A percentile compares a stretch with the other conserved stretches of the same genome.
phyloP scores from a whole-genome alignment of 805 yeast genomes.

The Torulaspora maleeae region DNA sequence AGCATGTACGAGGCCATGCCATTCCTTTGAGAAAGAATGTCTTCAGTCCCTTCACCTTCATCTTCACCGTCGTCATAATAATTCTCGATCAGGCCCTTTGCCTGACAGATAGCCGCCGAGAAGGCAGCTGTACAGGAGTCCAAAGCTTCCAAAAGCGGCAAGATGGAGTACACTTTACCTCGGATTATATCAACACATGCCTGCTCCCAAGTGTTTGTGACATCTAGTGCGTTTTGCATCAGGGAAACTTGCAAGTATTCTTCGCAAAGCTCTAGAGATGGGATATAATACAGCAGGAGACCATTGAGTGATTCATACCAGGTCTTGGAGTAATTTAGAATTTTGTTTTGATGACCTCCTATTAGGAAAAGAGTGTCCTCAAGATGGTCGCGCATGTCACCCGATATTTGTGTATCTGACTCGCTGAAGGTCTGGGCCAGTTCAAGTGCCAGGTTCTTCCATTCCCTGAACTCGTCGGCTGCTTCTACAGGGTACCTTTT shows the following conservation, averaged over 20 bases:
- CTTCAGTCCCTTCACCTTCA: conserved; percentile 15
- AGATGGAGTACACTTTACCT: conserved; percentile 51
- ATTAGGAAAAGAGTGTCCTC: conserved; percentile 34
- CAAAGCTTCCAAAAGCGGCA: conserved; percentile 54
- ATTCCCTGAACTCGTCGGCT: conserved; percentile 34
- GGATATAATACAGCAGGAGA: conserved; percentile 57
- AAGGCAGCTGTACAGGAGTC: conserved; percentile 63
- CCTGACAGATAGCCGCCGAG: conserved; percentile 56
- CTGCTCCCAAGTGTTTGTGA: conserved; percentile 47
- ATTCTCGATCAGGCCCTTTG: conserved; percentile 52
- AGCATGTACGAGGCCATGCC: conserved; percentile 44
- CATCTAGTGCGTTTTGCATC: conserved; percentile 36
- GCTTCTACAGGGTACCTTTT: conserved; percentile 37
- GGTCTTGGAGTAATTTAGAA: conserved; percentile 46
- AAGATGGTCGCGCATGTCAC: conserved; percentile 30
- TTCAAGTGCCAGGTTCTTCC: conserved; percentile 36
- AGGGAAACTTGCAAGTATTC: conserved; percentile 41
- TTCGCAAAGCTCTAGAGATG: conserved; percentile 40
- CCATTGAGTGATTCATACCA: conserved; percentile 69
- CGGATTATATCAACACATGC: conserved; percentile 53
- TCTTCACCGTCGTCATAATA: conserved; percentile 33
- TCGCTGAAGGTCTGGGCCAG: conserved; percentile 25
- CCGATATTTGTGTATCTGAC: conserved; percentile 22
- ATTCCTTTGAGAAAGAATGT: conserved; percentile 33
- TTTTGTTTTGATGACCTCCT: conserved; percentile 42